Base-by-base conservation (phyloP, 257 asterid species). In the Nicotiana tomentosiformis region DNA sequence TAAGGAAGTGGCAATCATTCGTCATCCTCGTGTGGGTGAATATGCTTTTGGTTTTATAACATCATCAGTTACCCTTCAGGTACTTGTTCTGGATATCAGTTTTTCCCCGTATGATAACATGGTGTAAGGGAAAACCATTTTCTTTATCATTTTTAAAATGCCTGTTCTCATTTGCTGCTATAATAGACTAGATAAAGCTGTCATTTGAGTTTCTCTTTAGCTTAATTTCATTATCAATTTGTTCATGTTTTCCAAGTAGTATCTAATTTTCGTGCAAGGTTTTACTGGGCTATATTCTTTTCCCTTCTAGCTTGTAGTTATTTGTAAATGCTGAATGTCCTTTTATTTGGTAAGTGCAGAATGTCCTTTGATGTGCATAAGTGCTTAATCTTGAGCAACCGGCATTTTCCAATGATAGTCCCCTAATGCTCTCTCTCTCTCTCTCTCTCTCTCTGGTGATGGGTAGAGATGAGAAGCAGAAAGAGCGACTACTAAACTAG, bases 41-140 rank as follows among this genome's bases (percentile, higher is more conserved):
- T 94, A 94, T 86, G 98, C 97, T 82, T 92, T 94, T 90, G 98
- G 98, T 58, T 94, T 94, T 81, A 94, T 94, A 92, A 94, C 98
- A 84, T 94, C 98, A 35, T 85, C 96, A n/a, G 95, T 94, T 80
- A 65, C 92, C 81, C 97, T 94, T 84, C 98, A 93, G 98, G 97
- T 94, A 88, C 39, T 72, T 82, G 37, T 86, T 64, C 78, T 30
- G 83, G 77, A 23, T 23, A 83, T 17, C 51, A 10, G 32, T 9
- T 37, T 56, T 55, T 76, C 66, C 66, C 80, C 2, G 30, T 74
- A 2, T 10, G 26, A 30, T 66, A 32, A 30, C 46, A 1, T 68
- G 10, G 5, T 69, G 33, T 20, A 39, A 10, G 77, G 37, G 60
- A 5, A 37, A 23, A 72, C 39, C 79, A 72, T 72, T n/a, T 49